These are phyloP conservation scores for Ulota crispa DNA, from an alignment of 225 moss, liverwort and hornwort species.

Conservation along the genomic window DNA sequence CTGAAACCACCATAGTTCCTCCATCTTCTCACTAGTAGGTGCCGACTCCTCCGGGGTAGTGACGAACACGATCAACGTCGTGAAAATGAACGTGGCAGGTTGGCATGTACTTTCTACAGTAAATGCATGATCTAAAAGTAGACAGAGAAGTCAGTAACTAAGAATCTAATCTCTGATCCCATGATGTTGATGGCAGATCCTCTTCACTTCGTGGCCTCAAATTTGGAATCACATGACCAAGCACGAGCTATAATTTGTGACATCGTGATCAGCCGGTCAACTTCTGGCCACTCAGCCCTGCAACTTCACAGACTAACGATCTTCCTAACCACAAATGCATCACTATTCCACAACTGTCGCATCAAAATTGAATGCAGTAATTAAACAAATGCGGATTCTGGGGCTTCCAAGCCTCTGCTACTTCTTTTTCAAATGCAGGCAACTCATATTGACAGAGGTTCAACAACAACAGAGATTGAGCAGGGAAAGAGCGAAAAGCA, in stretches of 20 bases:
- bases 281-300: too few relatives aligned
- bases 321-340: background rate
- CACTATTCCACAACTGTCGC: background rate
- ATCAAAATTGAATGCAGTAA: background rate
- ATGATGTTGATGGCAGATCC: background rate
- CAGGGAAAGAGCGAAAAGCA: too few relatives aligned
- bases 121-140: conserved; percentile 9
- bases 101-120: background rate
- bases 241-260: background rate
- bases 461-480: background rate
- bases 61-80: conserved; percentile 5
- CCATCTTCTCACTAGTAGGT: background rate
- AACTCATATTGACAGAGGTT: background rate
- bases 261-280: background rate
- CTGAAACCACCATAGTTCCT: conserved; percentile 20
- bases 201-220: background rate
- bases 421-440: background rate
- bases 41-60: background rate
- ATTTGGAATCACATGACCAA: background rate
- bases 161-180: background rate
- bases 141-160: background rate
- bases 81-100: background rate
- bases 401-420: background rate
- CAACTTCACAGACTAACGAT: background rate
- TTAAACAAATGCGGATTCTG: background rate